Conservation (phyloP, 2,329 filamentous ascomycete species). For the Metarhizium humberi region DNA sequence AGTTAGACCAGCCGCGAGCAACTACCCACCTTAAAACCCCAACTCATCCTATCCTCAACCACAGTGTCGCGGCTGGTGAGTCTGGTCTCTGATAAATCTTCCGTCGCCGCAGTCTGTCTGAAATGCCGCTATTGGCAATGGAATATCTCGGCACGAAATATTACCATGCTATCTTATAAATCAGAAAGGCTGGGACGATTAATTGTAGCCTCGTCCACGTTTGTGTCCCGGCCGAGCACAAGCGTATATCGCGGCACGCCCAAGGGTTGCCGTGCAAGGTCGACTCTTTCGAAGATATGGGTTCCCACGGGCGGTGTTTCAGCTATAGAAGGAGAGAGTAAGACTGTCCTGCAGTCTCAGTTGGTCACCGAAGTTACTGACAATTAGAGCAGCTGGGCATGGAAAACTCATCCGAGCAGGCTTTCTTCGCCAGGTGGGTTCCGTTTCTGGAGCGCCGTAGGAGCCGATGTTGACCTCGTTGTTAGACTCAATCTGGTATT, state of each 20-base stretch:
- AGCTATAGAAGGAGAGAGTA: conserved; percentile 44
- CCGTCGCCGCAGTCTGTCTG: neutral
- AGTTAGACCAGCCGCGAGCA: neutral
- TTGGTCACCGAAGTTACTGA: conserved; percentile 15
- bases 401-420: conserved; percentile 61
- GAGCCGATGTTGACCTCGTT: neutral
- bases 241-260: conserved; percentile 11
- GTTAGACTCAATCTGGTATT: conserved; percentile 74
- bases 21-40: neutral
- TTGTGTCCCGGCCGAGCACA: conserved; percentile 9
- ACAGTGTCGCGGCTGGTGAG: neutral
- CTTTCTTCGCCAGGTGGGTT: conserved; percentile 59
- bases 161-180: conserved; percentile 10
- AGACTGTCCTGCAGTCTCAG: conserved; percentile 2
- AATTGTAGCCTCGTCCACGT: conserved; percentile 4
- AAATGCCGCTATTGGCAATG: neutral
- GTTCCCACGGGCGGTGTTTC: conserved; percentile 64
- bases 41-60: neutral
- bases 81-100: neutral
- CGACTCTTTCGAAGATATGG: conserved; percentile 64
- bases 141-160: neutral
- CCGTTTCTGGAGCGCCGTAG: neutral
- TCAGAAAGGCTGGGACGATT: conserved; percentile 8
- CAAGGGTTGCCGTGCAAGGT: conserved; percentile 11
- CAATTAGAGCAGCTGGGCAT: conserved; percentile 44